phyloP scores from a whole-genome alignment of 345 rosid genomes.

The Theobroma cacao region DNA sequence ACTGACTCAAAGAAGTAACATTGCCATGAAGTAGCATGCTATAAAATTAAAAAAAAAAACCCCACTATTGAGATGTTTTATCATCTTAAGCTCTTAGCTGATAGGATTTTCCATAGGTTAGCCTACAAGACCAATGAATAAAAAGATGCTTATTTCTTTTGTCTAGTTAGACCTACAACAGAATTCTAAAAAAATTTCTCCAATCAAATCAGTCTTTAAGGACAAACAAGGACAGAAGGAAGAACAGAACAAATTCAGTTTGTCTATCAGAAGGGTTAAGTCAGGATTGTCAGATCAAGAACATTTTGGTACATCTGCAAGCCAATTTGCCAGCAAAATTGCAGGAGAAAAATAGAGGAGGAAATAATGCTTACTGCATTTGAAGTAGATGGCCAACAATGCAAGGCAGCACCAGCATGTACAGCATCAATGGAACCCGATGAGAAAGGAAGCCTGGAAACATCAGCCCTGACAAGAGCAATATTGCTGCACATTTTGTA shows the following conservation, averaged over 20 bases:
- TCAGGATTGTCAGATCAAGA: neutral
- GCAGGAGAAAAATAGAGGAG: neutral
- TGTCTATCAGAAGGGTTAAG: neutral
- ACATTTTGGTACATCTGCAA: neutral
- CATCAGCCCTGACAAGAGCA: conserved; percentile 92
- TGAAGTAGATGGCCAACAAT: conserved; percentile 96
- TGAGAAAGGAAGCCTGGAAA: conserved; percentile 82
- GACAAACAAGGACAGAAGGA: neutral
- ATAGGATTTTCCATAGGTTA: neutral
- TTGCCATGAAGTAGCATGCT: neutral
- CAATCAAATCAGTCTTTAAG: neutral
- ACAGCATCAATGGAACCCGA: conserved; percentile 84
- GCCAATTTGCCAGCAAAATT: conserved; percentile 2
- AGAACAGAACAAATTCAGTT: neutral
- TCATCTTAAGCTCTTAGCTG: neutral
- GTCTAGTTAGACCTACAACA: neutral
- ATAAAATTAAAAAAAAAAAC: neutral
- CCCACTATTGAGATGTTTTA: neutral
- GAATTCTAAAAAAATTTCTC: neutral
- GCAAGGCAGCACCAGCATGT: conserved; percentile 96
- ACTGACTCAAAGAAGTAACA: neutral
- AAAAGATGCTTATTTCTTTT: neutral
- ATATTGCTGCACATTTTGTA: conserved; percentile 49
- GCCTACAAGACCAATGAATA: neutral
- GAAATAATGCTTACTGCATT: conserved; percentile 63